These are phyloP conservation scores for Termitomyces sp. DNA, from an alignment of 768 basidiomycete genomes.

Conservation along the genomic window DNA sequence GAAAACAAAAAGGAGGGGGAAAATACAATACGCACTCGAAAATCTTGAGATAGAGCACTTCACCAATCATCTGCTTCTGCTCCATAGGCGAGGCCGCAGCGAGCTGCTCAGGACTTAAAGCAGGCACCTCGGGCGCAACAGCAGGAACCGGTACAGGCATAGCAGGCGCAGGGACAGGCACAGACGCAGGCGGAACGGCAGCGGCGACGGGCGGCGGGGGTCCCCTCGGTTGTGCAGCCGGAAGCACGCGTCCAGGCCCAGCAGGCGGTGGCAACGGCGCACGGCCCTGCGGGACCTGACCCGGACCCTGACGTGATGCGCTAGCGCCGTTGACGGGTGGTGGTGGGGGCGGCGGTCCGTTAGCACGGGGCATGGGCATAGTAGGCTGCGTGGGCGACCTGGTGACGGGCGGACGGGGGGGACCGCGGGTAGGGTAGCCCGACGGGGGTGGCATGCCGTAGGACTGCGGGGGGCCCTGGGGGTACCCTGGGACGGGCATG, in stretches of 20 bases:
- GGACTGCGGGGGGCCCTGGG: constrained; percentile 65
- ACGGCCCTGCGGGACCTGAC: constrained; percentile 8
- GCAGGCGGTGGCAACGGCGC: not conserved
- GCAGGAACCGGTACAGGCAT: constrained; percentile 35
- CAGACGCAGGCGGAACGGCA: constrained; percentile 28
- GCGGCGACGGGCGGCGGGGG: constrained; percentile 31
- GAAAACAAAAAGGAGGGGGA: constrained; percentile 7
- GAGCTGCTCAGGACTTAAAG: constrained; percentile 45
- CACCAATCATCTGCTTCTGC: constrained; percentile 99
- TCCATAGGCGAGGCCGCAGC: constrained; percentile 70
- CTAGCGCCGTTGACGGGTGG: constrained; percentile 37
- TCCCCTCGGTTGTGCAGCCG: constrained; percentile 19
- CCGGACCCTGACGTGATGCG: constrained; percentile 40
- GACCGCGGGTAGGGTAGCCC: constrained; percentile 57
- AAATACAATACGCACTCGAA: constrained; percentile 55
- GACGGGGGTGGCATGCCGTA: constrained; percentile 57
- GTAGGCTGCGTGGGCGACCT: constrained; percentile 67
- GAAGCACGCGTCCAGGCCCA: constrained; percentile 10
- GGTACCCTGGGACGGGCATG: constrained; percentile 15
- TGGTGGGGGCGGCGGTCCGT: constrained; percentile 56
- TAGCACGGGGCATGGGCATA: constrained; percentile 63
- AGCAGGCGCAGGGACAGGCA: constrained; percentile 13
- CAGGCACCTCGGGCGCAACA: constrained; percentile 37
- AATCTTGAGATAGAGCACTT: constrained; percentile 92
- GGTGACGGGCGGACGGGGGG: constrained; percentile 59